phyloP scores from a whole-genome alignment of 495 filamentous ascomycete genomes.

The Rhypophila decipiens region DNA sequence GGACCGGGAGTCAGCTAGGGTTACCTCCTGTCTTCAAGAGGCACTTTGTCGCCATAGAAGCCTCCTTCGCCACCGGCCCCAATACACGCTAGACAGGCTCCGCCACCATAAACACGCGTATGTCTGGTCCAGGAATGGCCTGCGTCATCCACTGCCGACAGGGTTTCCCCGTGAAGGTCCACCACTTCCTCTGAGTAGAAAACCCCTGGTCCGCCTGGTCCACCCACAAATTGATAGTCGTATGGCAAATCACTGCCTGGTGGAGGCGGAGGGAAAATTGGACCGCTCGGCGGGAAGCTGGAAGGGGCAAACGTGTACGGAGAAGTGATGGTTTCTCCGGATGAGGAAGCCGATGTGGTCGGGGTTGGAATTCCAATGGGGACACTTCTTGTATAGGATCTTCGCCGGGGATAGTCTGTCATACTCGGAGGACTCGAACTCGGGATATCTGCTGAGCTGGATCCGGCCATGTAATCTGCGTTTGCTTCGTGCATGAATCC shows the following conservation, averaged over 20 bases:
- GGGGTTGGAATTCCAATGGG: slow-evolving; percentile 27
- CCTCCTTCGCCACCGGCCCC: slow-evolving; percentile 32
- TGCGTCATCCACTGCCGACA: slow-evolving; percentile 37
- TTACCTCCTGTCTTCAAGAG: slow-evolving; percentile 39
- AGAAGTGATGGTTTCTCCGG: slow-evolving; percentile 14
- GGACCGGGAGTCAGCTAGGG: not conserved
- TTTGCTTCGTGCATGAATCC: slow-evolving; percentile 36
- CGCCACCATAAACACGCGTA: slow-evolving; percentile 45
- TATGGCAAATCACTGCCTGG: slow-evolving; percentile 20
- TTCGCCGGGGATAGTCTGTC: slow-evolving; percentile 26
- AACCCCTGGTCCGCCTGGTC: slow-evolving; percentile 19
- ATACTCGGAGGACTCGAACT: slow-evolving; percentile 21
- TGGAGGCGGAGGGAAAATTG: slow-evolving; percentile 33
- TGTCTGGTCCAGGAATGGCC: slow-evolving; percentile 44
- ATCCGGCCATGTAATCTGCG: slow-evolving; percentile 29
- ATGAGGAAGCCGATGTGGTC: slow-evolving; percentile 10
- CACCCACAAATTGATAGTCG: slow-evolving; percentile 23
- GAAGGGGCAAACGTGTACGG: slow-evolving; percentile 29
- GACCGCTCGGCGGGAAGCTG: slow-evolving; percentile 38
- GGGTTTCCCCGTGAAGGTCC: slow-evolving; percentile 37
- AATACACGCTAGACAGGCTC: slow-evolving; percentile 41
- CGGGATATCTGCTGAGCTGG: slow-evolving; percentile 21
- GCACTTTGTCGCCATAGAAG: slow-evolving; percentile 45
- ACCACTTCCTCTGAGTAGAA: slow-evolving; percentile 20
- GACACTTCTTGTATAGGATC: slow-evolving; percentile 37